Conservation (phyloP, 352 stramenopile genomes). For the Halophytophthora polymorphica region DNA sequence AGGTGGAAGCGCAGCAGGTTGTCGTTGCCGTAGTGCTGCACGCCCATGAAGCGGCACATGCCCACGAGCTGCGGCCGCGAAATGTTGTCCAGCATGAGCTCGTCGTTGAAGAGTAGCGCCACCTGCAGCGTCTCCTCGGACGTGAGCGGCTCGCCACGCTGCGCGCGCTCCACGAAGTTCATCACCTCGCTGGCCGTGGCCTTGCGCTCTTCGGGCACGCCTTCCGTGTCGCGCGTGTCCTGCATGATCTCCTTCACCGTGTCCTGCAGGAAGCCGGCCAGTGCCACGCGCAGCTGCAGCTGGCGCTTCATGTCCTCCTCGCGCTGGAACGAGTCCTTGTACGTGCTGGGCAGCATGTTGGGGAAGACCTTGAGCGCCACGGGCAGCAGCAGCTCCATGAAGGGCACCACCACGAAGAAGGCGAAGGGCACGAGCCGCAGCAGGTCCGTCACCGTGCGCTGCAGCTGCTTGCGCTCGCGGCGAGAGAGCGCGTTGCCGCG, state of each 20-base stretch:
- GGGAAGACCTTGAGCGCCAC: conserved; percentile 98
- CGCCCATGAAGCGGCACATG: conserved; percentile 97
- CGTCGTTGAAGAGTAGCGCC: conserved; percentile 94
- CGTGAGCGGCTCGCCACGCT: conserved; percentile 70
- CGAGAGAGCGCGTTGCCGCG: conserved; percentile 92
- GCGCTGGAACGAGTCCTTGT: conserved; percentile 94
- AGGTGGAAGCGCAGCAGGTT: conserved; percentile 95
- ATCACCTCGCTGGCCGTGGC: conserved; percentile 80
- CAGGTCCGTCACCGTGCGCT: conserved; percentile 95
- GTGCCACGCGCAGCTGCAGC: conserved; percentile 93
- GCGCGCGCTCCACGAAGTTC: conserved; percentile 80
- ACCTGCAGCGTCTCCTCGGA: conserved; percentile 88
- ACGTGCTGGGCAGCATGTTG: conserved; percentile 98
- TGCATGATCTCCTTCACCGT: conserved; percentile 91
- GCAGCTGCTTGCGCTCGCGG: conserved; percentile 95
- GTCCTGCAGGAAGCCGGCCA: conserved; percentile 97
- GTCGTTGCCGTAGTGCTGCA: conserved; percentile 96
- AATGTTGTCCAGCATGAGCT: conserved; percentile 98
- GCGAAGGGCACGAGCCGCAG: conserved; percentile 97
- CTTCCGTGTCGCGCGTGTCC: conserved; percentile 76
- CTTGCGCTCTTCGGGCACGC: conserved; percentile 73
- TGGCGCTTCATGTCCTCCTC: conserved; percentile 98
- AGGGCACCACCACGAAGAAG: conserved; percentile 98
- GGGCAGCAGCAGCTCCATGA: conserved; percentile 98
- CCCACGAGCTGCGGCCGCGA: conserved; percentile 95